Evolutionary conservation across 1,139 yeast species (phyloP).

Genomic region (Kodamaea sp.): DNA sequence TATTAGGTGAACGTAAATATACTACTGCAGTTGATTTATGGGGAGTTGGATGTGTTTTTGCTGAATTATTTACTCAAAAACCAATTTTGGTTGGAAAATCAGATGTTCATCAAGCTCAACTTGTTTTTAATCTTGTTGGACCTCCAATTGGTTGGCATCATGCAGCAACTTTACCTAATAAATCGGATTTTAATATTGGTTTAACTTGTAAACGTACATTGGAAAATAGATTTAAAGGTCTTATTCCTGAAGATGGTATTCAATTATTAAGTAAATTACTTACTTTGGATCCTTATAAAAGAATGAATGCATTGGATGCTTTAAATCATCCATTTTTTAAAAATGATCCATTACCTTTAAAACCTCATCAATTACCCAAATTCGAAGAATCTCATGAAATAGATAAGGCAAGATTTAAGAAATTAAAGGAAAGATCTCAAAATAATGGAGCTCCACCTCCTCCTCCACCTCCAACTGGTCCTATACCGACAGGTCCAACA

Average conservation of each 20-base stretch:
- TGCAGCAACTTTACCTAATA: conserved; percentile 61
- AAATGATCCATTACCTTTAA: conserved; percentile 59
- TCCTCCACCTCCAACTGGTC: neutral
- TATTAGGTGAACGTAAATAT: conserved; percentile 78
- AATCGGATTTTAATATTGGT: conserved; percentile 39
- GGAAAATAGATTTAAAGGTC: conserved; percentile 38
- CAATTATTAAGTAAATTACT: conserved; percentile 54
- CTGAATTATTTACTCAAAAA: conserved; percentile 74
- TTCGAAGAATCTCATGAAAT: conserved; percentile 90
- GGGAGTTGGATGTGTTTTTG: conserved; percentile 97
- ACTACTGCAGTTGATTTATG: conserved; percentile 95
- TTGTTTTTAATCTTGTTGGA: conserved; percentile 78
- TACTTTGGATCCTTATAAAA: conserved; percentile 61
- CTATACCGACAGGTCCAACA: neutral
- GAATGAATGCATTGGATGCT: conserved; percentile 80
- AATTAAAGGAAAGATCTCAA: conserved; percentile 15
- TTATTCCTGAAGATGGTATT: conserved; percentile 32
- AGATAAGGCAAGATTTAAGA: conserved; percentile 63
- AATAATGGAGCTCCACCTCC: too few relatives aligned
- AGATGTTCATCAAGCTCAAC: conserved; percentile 87
- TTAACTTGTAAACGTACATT: conserved; percentile 52
- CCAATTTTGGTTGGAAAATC: conserved; percentile 86
- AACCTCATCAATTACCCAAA: conserved; percentile 54
- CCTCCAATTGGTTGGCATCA: conserved; percentile 74
- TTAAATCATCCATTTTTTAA: conserved; percentile 65